These are phyloP conservation scores for Hymenoscyphus occultus DNA, from an alignment of 2,329 filamentous ascomycete species.

Conservation along the genomic window DNA sequence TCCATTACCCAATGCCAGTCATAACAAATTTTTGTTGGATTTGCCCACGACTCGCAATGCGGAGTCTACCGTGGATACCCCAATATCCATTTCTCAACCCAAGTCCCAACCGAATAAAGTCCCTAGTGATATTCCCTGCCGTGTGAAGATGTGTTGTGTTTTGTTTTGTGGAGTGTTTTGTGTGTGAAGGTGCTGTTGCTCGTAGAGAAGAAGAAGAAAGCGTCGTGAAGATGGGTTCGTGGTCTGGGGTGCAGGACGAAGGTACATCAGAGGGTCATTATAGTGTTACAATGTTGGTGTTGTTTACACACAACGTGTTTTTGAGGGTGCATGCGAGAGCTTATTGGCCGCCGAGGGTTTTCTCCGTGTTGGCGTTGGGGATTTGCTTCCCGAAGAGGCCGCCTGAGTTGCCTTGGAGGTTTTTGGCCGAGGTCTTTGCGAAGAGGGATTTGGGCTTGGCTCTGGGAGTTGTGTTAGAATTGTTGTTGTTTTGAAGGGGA, in stretches of 20 bases:
- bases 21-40: neutral
- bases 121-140: neutral
- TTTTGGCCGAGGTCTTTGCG: constrained; percentile 63
- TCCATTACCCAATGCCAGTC: constrained; percentile 8
- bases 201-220: constrained; percentile 6
- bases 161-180: neutral
- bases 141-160: neutral
- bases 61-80: neutral
- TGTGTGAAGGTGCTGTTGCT: neutral
- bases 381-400: constrained; percentile 30
- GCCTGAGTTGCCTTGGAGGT: constrained; percentile 40
- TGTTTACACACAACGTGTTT: neutral
- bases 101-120: neutral
- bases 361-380: constrained; percentile 19
- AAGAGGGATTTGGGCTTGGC: constrained; percentile 67
- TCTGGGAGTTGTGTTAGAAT: constrained; percentile 37
- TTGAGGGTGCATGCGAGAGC: neutral
- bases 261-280: neutral
- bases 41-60: no score
- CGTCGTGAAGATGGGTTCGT: constrained; percentile 5
- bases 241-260: neutral
- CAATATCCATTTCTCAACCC: neutral
- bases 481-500: neutral
- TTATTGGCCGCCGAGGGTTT: constrained; percentile 19
- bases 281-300: neutral